Conservation (phyloP, 352 stramenopile species). For the Globisporangium ultimum region DNA sequence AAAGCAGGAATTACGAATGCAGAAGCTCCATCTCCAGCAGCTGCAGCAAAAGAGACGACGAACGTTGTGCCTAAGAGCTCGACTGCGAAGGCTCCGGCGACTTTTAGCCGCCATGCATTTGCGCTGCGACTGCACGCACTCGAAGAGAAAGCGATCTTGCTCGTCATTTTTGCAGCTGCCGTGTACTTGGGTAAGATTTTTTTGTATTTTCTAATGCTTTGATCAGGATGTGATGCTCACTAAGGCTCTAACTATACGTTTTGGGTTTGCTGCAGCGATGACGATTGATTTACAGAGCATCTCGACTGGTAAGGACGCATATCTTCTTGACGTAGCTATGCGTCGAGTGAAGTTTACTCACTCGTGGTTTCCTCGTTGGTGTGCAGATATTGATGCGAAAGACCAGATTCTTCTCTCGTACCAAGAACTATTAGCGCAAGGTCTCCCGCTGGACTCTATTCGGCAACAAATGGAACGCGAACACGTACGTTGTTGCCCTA, state of each 20-base stretch:
- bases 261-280: constrained; percentile 26
- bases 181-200: constrained; percentile 40
- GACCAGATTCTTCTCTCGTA: constrained; percentile 58
- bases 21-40: not conserved
- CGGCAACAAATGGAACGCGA: constrained; percentile 70
- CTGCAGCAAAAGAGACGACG: not conserved
- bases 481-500: constrained; percentile 28
- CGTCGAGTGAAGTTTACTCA: too few species aligned
- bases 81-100: constrained; percentile 14
- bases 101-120: constrained; percentile 52
- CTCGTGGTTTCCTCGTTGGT: too few species aligned
- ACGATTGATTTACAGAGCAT: constrained; percentile 48
- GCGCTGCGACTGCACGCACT: constrained; percentile 45
- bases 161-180: constrained; percentile 44
- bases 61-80: constrained; percentile 1
- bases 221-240: too few species aligned
- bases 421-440: constrained; percentile 54
- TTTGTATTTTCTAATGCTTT: not conserved
- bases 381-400: constrained; percentile 27
- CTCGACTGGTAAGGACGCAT: constrained; percentile 11
- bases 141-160: constrained; percentile 59
- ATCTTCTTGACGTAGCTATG: too few species aligned
- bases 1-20: not conserved
- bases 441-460: constrained; percentile 59
- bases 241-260: not conserved